phyloP scores from a whole-genome alignment of 148 eudicot species.

The Drosera capensis region DNA sequence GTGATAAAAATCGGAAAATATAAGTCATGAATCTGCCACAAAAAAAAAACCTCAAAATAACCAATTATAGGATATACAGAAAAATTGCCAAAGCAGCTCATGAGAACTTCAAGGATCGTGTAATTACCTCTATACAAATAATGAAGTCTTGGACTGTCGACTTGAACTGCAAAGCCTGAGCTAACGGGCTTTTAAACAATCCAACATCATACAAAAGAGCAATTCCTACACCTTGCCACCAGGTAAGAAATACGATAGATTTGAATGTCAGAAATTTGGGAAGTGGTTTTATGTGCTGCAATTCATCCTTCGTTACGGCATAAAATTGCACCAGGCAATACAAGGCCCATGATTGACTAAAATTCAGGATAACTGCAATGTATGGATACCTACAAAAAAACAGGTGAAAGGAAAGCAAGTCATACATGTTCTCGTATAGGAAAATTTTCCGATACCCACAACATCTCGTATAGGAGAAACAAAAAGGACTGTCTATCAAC shows the following conservation, averaged over 20 bases:
- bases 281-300: conserved; percentile 80
- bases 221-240: conserved; percentile 99
- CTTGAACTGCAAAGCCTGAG: conserved; percentile 83
- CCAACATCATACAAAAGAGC: conserved; percentile 71
- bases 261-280: conserved; percentile 92
- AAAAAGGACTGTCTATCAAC: no score
- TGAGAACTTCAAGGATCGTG: no score
- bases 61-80: no score
- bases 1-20: neutral
- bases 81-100: no score
- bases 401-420: conserved; percentile 1
- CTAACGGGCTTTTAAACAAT: conserved; percentile 79
- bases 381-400: conserved; percentile 77
- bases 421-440: no score
- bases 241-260: conserved; percentile 93
- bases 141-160: conserved; percentile 92
- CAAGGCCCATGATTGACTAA: conserved; percentile 98
- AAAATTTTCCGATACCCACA: no score
- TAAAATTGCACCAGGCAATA: conserved; percentile 93
- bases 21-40: conserved; percentile 47
- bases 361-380: conserved; percentile 81
- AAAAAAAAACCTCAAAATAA: no score
- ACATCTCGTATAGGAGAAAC: no score
- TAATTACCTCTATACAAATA: conserved; percentile 92
- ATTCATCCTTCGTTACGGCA: conserved; percentile 66